These are phyloP conservation scores for Gentiana dahurica DNA, from an alignment of 257 asterid species.

Conservation along the genomic window DNA sequence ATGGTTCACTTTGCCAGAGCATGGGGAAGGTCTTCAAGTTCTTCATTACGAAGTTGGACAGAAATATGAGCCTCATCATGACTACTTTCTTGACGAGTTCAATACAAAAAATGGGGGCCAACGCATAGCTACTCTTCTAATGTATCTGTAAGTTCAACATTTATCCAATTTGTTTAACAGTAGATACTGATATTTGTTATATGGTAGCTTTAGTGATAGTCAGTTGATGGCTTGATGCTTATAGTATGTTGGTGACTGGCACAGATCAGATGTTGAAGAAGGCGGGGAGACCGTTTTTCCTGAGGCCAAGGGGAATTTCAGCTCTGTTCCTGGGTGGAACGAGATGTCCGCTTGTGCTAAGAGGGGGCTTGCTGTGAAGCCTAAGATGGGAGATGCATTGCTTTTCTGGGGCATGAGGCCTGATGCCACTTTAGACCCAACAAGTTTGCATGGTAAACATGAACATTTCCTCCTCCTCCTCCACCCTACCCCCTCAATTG, in stretches of 20 bases:
- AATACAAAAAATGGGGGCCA: constrained; percentile 88
- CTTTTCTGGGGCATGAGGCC: constrained; percentile 95
- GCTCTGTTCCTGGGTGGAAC: constrained; percentile 45
- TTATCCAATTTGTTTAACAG: not conserved
- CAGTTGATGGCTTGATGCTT: not conserved
- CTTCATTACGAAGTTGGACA: constrained; percentile 87
- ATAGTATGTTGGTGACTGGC: constrained; percentile 7
- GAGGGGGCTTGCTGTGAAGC: constrained; percentile 66
- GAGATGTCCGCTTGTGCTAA: constrained; percentile 72
- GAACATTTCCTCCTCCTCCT: not conserved
- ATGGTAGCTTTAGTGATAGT: too few relatives aligned
- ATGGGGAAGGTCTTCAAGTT: constrained; percentile 86
- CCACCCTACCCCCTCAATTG: not conserved
- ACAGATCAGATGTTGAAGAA: constrained; percentile 96
- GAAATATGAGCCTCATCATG: constrained; percentile 84
- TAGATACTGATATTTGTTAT: too few relatives aligned
- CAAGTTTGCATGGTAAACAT: constrained; percentile 77
- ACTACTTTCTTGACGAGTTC: constrained; percentile 64
- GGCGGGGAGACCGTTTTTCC: constrained; percentile 96
- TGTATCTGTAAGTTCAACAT: constrained; percentile 62
- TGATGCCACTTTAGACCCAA: constrained; percentile 68
- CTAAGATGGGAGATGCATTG: constrained; percentile 69
- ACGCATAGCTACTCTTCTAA: constrained; percentile 83
- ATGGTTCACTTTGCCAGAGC: constrained; percentile 35
- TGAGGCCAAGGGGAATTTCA: constrained; percentile 59